Percentiles rank a stretch among this genome's conserved stretches.
These are phyloP conservation scores for Pilaira anomala DNA, from an alignment of 192 early-diverging fungal genomes.

Conservation along the genomic window DNA sequence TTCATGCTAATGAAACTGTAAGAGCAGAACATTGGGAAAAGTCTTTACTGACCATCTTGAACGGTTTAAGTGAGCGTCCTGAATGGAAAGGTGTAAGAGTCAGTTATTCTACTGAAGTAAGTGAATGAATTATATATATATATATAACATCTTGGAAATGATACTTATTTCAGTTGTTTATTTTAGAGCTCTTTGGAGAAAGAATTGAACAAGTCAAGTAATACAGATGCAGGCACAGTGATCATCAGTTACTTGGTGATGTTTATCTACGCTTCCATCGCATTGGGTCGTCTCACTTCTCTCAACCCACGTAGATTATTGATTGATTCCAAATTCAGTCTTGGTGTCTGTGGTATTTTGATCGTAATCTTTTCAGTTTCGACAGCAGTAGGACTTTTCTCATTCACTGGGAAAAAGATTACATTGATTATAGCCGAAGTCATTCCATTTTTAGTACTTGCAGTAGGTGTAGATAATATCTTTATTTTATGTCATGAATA, in stretches of 20 bases:
- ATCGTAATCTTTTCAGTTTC: constrained; percentile 61
- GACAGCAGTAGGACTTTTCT: constrained; percentile 59
- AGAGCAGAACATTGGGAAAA: constrained; percentile 58
- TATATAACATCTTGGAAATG: background rate
- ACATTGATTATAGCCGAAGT: constrained; percentile 69
- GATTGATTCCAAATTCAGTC: constrained; percentile 60
- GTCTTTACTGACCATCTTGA: constrained; percentile 38
- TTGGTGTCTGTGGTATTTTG: constrained; percentile 57
- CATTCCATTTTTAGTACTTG: constrained; percentile 64
- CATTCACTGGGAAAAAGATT: constrained; percentile 55
- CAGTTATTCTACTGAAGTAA: constrained; percentile 57
- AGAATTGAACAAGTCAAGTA: constrained; percentile 59
- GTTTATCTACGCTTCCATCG: constrained; percentile 63
- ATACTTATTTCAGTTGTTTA: background rate
- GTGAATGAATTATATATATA: background rate
- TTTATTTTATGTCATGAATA: constrained; percentile 66
- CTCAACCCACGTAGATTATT: constrained; percentile 39
- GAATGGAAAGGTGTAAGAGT: constrained; percentile 42
- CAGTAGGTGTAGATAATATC: constrained; percentile 68
- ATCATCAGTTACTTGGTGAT: constrained; percentile 57
- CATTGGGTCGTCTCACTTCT: constrained; percentile 46
- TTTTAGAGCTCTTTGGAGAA: constrained; percentile 52
- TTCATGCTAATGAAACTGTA: constrained; percentile 33
- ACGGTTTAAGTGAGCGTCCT: constrained; percentile 18
- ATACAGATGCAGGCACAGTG: constrained; percentile 56